phyloP scores from a whole-genome alignment of 2,329 filamentous ascomycete species.

The Paecilomyces dactylethromorphus region DNA sequence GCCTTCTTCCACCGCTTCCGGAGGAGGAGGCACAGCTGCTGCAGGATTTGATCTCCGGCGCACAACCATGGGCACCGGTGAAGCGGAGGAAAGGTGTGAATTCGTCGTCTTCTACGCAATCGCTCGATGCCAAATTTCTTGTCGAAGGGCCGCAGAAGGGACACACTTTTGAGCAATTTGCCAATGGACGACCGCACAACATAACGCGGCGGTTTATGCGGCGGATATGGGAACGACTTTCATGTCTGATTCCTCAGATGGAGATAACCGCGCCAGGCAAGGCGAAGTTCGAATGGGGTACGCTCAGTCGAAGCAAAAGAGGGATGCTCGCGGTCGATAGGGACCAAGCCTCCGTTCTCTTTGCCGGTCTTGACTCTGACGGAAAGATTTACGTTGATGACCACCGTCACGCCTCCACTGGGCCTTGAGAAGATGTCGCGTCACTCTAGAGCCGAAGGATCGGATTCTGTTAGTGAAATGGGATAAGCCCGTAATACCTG shows the following conservation, averaged over 20 bases:
- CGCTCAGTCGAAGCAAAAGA: neutral
- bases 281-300: slow-evolving; percentile 24
- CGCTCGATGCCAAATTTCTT: slow-evolving; percentile 22
- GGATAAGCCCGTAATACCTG: too few relatives aligned
- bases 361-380: neutral
- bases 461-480: neutral
- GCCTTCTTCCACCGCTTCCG: slow-evolving; percentile 33
- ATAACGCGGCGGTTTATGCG: slow-evolving; percentile 34
- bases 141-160: slow-evolving; percentile 30
- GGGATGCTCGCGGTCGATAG: neutral
- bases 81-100: slow-evolving; percentile 16
- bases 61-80: slow-evolving; percentile 21
- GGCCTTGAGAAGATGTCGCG: neutral
- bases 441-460: neutral
- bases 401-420: neutral
- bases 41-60: slow-evolving; percentile 25
- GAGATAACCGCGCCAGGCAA: slow-evolving; percentile 15
- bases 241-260: slow-evolving; percentile 24
- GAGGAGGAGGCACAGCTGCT: slow-evolving; percentile 27
- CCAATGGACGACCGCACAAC: slow-evolving; percentile 31
- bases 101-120: neutral
- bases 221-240: slow-evolving; percentile 31
- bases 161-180: slow-evolving; percentile 25
- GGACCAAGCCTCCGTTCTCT: neutral
- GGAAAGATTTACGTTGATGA: neutral